Evolutionary conservation across 139 green algal genomes (phyloP), one percentile per base, ranked within the genome.

Genomic region (Mesostigma viride): DNA sequence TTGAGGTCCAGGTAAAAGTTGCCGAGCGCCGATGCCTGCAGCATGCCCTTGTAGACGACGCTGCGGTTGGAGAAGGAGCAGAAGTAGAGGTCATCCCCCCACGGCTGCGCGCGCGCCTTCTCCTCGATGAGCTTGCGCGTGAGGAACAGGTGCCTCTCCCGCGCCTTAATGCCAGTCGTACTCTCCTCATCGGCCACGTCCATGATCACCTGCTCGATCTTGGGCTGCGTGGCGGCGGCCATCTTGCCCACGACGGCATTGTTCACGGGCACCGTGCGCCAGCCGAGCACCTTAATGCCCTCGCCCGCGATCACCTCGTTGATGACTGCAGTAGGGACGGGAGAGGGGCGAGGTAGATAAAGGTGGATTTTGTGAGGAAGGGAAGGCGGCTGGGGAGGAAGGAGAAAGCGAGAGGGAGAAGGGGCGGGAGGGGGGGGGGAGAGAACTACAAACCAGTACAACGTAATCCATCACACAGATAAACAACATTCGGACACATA

Each of bases 1-100:
- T 79, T 71, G 58, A 99, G 83, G 79, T 99, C 94, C 62, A 85
- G 69, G 82, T 85, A 99, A 80, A 94, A 98, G 11, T 81, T 35
- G 2, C 86, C 82, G 36, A 99, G 72, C 27, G 90, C 87, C 3
- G 73, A 76, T n/a, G 85, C 85, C 22, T 78, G 76, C 31, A 96
- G 83, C 90, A 96, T 96, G 68, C 90, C 90, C 88, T 99, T 99
- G 88, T 99, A 99, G 34, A 95, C 85, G 47, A 99, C 96, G 40
- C 86, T 95, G 51, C 82, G 81, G 46, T 64, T 83, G 51, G 87
- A 95, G 24, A 97, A 72, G 4, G 87, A 86, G 81, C 88, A 96
- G 31, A 94, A 72, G 76, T 95, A 96, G 67, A 95, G 90, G 74
- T 95, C 88, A 0, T 53, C 75, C 0, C 45, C 63, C 26, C 27